phyloP scores from a whole-genome alignment of 1,284 basidiomycete species.

The Hemileia vastatrix region DNA sequence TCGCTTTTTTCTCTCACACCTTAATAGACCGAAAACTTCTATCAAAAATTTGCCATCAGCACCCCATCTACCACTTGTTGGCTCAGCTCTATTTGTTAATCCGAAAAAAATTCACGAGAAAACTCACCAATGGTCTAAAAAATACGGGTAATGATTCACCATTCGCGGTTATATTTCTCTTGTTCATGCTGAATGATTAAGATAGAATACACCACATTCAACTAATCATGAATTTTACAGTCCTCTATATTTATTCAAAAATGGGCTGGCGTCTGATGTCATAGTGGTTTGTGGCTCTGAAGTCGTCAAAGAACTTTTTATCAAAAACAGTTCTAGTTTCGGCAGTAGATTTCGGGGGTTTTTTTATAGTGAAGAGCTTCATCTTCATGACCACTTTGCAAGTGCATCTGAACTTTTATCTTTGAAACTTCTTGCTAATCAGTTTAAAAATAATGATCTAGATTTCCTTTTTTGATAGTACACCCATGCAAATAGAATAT shows the following conservation, averaged over 20 bases:
- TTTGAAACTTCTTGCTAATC: no score
- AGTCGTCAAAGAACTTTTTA: background rate
- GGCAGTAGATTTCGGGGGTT: background rate
- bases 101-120: background rate
- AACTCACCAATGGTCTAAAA: background rate
- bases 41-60: no score
- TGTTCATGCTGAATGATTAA: background rate
- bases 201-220: background rate
- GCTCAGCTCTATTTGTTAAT: background rate
- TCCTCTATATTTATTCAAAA: background rate
- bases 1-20: no score
- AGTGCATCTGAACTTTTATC: background rate
- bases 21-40: no score
- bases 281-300: background rate
- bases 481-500: no score
- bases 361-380: background rate
- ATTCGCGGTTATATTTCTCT: no score
- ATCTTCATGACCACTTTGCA: background rate
- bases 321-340: background rate
- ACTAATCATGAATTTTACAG: background rate
- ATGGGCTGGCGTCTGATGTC: background rate
- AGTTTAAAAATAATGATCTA: no score
- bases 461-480: no score
- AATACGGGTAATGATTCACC: background rate
- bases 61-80: background rate